These are phyloP conservation scores for Sclerospora graminicola DNA, from an alignment of 352 stramenopile genomes.

Conservation along the genomic window DNA sequence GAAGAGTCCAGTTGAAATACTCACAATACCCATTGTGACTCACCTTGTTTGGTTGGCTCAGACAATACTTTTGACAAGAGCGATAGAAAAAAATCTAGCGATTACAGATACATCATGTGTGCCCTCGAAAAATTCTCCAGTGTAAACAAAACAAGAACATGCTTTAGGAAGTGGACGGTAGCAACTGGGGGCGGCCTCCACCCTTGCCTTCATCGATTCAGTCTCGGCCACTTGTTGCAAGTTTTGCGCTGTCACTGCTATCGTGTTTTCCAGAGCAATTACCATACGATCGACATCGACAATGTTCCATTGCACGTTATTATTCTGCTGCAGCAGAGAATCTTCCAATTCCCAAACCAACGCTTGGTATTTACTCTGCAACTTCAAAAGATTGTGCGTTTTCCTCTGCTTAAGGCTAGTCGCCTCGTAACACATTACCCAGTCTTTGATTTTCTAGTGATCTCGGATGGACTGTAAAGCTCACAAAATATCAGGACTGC, in stretches of 20 bases:
- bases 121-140: conserved; percentile 92
- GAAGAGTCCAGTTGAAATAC: conserved; percentile 86
- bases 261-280: conserved; percentile 97
- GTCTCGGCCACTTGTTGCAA: conserved; percentile 85
- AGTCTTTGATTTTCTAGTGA: conserved; percentile 96
- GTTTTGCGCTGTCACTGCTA: conserved; percentile 96
- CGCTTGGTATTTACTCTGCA: conserved; percentile 97
- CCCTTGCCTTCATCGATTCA: conserved; percentile 68
- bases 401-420: conserved; percentile 97
- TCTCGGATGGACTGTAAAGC: conserved; percentile 98
- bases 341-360: conserved; percentile 97
- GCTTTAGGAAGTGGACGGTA: conserved; percentile 93
- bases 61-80: conserved; percentile 90
- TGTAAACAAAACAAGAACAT: conserved; percentile 87
- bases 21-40: conserved; percentile 39
- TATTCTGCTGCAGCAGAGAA: conserved; percentile 96
- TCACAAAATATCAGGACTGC: conserved; percentile 97
- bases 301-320: conserved; percentile 97
- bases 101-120: conserved; percentile 99
- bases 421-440: conserved; percentile 91
- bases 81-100: conserved; percentile 95
- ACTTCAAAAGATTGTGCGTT: conserved; percentile 93
- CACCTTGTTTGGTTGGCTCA: conserved; percentile 17
- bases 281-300: conserved; percentile 98
- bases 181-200: conserved; percentile 86